Conservation (phyloP, 352 stramenopile genomes). For the Globisporangium polare region DNA sequence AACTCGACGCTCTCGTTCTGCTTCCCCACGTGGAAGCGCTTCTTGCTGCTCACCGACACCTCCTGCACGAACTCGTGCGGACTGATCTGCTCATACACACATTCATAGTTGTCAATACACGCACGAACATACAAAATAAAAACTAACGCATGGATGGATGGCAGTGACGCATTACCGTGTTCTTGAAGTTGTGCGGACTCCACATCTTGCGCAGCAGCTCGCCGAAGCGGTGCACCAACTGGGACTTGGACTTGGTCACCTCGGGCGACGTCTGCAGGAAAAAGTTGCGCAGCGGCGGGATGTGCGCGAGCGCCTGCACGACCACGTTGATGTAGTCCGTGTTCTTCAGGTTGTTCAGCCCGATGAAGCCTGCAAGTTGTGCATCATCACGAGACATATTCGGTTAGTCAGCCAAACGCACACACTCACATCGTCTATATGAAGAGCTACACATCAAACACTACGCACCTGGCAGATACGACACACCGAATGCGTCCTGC, state of each 20-base stretch:
- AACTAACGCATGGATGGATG: not conserved
- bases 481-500: slow-evolving; percentile 94
- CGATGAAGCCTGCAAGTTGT: slow-evolving; percentile 89
- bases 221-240: slow-evolving; percentile 91
- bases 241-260: slow-evolving; percentile 62
- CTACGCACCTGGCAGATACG: slow-evolving; percentile 87
- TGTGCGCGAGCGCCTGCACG: slow-evolving; percentile 95
- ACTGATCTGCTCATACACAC: slow-evolving; percentile 56
- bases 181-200: slow-evolving; percentile 98
- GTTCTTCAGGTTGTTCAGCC: slow-evolving; percentile 97
- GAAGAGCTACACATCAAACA: not conserved
- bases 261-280: slow-evolving; percentile 81
- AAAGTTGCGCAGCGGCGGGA: slow-evolving; percentile 94
- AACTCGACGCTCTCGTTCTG: slow-evolving; percentile 96
- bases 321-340: slow-evolving; percentile 98
- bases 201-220: slow-evolving; percentile 98
- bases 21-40: slow-evolving; percentile 93
- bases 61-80: slow-evolving; percentile 97
- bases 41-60: slow-evolving; percentile 94
- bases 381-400: not conserved
- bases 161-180: slow-evolving; percentile 58
- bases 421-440: not conserved
- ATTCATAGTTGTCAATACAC: not conserved
- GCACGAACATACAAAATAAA: not conserved
- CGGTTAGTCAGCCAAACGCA: not conserved